phyloP scores from a whole-genome alignment of 441 rosid species.

The Gossypium trilobum region DNA sequence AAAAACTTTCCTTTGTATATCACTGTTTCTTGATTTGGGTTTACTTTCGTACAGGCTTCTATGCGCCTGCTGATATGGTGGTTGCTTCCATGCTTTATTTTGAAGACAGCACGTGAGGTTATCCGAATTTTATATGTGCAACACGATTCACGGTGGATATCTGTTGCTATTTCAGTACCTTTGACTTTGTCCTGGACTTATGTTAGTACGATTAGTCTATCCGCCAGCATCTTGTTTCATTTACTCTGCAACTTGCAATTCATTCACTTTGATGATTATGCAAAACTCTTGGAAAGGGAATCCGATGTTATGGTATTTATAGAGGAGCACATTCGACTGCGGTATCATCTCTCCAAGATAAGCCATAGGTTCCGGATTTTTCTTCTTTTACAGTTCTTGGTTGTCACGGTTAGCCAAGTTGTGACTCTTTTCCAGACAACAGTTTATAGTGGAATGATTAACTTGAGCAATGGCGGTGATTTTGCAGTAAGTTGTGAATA shows the following conservation, averaged over 20 bases:
- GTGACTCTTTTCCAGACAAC: constrained; percentile 73
- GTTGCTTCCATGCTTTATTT: constrained; percentile 63
- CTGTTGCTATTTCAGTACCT: constrained; percentile 38
- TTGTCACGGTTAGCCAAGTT: constrained; percentile 61
- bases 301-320: constrained; percentile 55
- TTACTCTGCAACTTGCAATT: constrained; percentile 85
- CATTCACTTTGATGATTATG: constrained; percentile 75
- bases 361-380: constrained; percentile 91
- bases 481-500: constrained; percentile 57
- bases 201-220: constrained; percentile 50
- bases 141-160: constrained; percentile 65
- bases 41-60: constrained; percentile 43
- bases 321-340: constrained; percentile 64
- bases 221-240: constrained; percentile 78
- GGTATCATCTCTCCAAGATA: constrained; percentile 72
- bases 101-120: constrained; percentile 60
- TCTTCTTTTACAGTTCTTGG: constrained; percentile 65
- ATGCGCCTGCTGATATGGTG: constrained; percentile 51
- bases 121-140: constrained; percentile 39
- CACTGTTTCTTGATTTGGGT: constrained; percentile 6
- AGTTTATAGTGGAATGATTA: constrained; percentile 49
- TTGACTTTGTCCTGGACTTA: constrained; percentile 70
- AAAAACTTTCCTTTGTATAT: not conserved
- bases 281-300: constrained; percentile 60
- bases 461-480: constrained; percentile 65